Evolutionary conservation across 2,329 filamentous ascomycete genomes (phyloP).

Genomic region (Calonectria hongkongensis): DNA sequence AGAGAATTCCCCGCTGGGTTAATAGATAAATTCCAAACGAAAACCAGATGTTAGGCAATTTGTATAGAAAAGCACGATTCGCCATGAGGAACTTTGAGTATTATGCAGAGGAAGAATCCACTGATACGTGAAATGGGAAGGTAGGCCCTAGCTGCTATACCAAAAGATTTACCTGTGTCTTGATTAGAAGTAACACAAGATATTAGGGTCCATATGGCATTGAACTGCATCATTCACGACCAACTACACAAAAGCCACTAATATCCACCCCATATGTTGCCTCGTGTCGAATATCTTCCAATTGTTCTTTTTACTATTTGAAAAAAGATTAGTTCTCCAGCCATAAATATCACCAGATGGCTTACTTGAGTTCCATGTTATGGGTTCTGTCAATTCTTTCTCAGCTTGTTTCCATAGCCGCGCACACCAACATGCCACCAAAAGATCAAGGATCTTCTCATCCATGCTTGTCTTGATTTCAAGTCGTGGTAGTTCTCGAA

Average conservation of each 20-base stretch:
- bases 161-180: too few species aligned
- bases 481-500: slow-evolving; percentile 49
- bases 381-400: slow-evolving; percentile 46
- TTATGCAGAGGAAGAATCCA: too few species aligned
- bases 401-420: slow-evolving; percentile 55
- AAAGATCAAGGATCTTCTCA: slow-evolving; percentile 54
- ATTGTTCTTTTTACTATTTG: not conserved
- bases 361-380: slow-evolving; percentile 12
- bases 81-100: too few species aligned
- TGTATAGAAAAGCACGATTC: too few species aligned
- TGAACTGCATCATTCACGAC: too few species aligned
- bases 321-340: not conserved
- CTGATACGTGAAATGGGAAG: too few species aligned
- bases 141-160: too few species aligned
- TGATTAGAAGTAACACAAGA: too few species aligned
- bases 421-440: slow-evolving; percentile 57
- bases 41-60: too few species aligned
- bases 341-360: not conserved
- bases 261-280: not conserved
- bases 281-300: not conserved
- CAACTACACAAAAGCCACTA: not conserved
- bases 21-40: too few species aligned
- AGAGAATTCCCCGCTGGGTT: too few species aligned
- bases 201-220: too few species aligned
- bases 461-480: slow-evolving; percentile 46